These are phyloP conservation scores for Wickerhamomyces bovis DNA, from an alignment of 805 yeast species.

Conservation along the genomic window DNA sequence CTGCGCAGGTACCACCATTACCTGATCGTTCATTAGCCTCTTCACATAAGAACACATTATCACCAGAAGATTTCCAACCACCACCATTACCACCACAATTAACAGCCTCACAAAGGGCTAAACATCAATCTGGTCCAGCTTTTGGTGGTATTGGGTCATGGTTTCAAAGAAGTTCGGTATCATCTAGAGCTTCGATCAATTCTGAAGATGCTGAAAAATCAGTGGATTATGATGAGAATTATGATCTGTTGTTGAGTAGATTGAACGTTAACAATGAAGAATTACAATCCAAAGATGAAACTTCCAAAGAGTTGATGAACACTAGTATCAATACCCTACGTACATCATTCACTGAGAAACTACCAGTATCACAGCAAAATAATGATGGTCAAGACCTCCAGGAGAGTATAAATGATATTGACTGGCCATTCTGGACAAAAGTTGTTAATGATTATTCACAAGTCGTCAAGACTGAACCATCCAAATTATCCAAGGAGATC, in stretches of 20 bases:
- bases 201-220: slow-evolving; percentile 17
- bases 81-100: slow-evolving; percentile 23
- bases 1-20: not conserved
- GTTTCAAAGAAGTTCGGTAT: slow-evolving; percentile 13
- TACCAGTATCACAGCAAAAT: slow-evolving; percentile 14
- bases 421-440: slow-evolving; percentile 85
- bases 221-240: slow-evolving; percentile 32
- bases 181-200: slow-evolving; percentile 5
- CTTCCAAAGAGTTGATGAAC: slow-evolving; percentile 45
- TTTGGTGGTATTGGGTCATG: slow-evolving; percentile 20
- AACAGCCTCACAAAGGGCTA: slow-evolving; percentile 18
- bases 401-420: slow-evolving; percentile 33
- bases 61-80: slow-evolving; percentile 15
- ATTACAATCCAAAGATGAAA: slow-evolving; percentile 41
- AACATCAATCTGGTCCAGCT: slow-evolving; percentile 15
- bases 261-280: slow-evolving; percentile 49
- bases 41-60: not conserved
- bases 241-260: slow-evolving; percentile 57
- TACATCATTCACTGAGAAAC: slow-evolving; percentile 19
- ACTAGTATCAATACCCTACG: slow-evolving; percentile 42
- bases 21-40: not conserved
- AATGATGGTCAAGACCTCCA: slow-evolving; percentile 4
- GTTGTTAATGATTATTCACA: slow-evolving; percentile 73
- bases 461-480: slow-evolving; percentile 58
- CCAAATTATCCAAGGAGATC: slow-evolving; percentile 53